Base-by-base conservation (phyloP, 176 grass and related monocot genomes). In the Hordeum marinum region DNA sequence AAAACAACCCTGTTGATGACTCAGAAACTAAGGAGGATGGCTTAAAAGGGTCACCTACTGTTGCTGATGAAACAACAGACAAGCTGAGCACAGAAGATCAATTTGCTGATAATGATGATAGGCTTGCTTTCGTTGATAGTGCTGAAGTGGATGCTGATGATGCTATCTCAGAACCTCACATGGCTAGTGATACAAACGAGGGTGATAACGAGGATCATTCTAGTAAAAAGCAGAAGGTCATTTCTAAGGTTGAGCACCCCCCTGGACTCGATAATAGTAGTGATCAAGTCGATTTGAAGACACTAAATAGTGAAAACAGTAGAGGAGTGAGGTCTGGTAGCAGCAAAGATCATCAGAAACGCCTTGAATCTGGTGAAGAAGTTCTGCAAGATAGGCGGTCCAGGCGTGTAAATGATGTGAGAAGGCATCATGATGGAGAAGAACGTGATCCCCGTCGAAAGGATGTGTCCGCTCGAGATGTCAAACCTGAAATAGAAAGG, bases 281-380 rank as follows among this genome's bases (percentile, higher is more conserved):
- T 60, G 88, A 87, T 27, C 88, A 92, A 42, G 86, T 85, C 78
- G 86, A 88, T 41, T 54, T 82, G 40, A 88, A 77, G 54, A 59
- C 72, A 41, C 63, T 76, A 13, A 82, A 90, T 80, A 90, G 90
- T 89, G 93, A 95, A 40, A 95, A 69, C 76, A 90, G 90, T 64
- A 90, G 87, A 90, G 90, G 87, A 90, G 90, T 83, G 68, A 95
- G 85, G 60, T 92, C 93, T 88, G 80, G 77, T 76, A 95, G 83
- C 86, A 90, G 90, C 79, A 95, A 92, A 84, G 93, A 92, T 82
- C 75, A 84, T 43, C 85, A 68, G 6, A 90, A 90, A 59, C 83
- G 64, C 9, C 86, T 42, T 80, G 95, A 91, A 87, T 88, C 81
- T 75, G 93, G 87, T 78, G 87, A 95, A 87, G 90, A 95, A 87